These are phyloP conservation scores for Geotrichum ghanense DNA, from an alignment of 805 yeast genomes.

Conservation along the genomic window DNA sequence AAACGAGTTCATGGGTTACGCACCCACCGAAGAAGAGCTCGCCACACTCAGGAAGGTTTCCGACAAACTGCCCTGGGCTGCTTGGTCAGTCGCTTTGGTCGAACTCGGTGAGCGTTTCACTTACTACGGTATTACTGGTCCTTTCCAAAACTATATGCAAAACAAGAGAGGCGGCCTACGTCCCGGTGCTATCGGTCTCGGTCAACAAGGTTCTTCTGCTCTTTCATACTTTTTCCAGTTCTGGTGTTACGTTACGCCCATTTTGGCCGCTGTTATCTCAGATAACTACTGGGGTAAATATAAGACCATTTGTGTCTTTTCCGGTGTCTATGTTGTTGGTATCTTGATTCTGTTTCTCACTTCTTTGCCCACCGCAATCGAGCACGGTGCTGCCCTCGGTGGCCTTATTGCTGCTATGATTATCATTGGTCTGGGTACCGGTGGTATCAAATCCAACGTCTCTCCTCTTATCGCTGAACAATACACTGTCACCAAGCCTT, in stretches of 20 bases:
- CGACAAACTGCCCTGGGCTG: conserved; percentile 40
- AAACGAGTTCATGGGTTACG: conserved; percentile 13
- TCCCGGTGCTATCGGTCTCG: conserved; percentile 48
- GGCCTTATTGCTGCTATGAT: conserved; percentile 49
- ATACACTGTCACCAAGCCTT: conserved; percentile 49
- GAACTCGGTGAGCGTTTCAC: conserved; percentile 77
- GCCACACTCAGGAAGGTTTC: conserved; percentile 41
- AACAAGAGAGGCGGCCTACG: conserved; percentile 22
- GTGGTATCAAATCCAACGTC: conserved; percentile 70
- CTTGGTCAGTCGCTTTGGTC: conserved; percentile 55
- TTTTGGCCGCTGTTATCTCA: conserved; percentile 63
- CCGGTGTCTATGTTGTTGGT: conserved; percentile 49
- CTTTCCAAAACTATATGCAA: conserved; percentile 73
- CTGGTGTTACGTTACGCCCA: conserved; percentile 74
- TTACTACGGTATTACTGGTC: conserved; percentile 67
- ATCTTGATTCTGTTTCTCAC: conserved; percentile 56
- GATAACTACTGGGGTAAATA: conserved; percentile 67
- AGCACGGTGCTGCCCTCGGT: conserved; percentile 38
- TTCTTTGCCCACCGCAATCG: conserved; percentile 49
- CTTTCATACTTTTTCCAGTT: conserved; percentile 66
- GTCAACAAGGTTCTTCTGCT: conserved; percentile 56
- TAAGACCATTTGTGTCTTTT: conserved; percentile 52
- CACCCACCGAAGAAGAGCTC: conserved; percentile 44
- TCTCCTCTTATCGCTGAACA: conserved; percentile 70
- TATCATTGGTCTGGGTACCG: conserved; percentile 65